Conservation (phyloP, 2,329 filamentous ascomycete species). For the Gliomastix tumulicola region DNA sequence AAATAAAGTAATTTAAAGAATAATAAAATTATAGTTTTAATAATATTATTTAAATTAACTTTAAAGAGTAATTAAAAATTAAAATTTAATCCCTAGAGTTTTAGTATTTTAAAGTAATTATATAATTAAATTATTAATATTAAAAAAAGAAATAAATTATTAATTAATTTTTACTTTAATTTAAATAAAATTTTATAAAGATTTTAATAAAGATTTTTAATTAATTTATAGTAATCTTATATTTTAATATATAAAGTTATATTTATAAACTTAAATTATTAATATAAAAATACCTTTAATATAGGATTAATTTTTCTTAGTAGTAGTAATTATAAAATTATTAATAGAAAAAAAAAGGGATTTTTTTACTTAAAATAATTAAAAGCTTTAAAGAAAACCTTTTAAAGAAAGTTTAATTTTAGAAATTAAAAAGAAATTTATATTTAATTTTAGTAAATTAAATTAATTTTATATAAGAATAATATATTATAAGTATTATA, state of each 20-base stretch:
- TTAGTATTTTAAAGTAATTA: background rate
- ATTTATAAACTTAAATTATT: background rate
- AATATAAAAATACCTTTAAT: constrained; percentile 2
- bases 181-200: constrained; percentile 2
- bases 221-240: constrained; percentile 1
- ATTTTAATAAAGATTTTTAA: background rate
- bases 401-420: background rate
- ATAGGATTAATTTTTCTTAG: background rate
- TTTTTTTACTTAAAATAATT: constrained; percentile 1
- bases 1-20: background rate
- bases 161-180: background rate
- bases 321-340: background rate
- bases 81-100: constrained; percentile 2
- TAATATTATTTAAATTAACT: background rate
- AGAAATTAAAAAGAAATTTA: no score
- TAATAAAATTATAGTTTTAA: constrained; percentile 1
- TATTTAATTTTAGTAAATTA: no score
- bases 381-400: background rate
- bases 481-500: no score
- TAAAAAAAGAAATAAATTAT: background rate
- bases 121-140: constrained; percentile 1
- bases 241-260: background rate
- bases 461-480: no score
- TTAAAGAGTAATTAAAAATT: background rate
- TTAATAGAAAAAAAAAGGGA: background rate